Percentiles rank a stretch among this genome's conserved stretches.
phyloP scores from a whole-genome alignment of 1,284 basidiomycete genomes.

The Pterulicium gracile region DNA sequence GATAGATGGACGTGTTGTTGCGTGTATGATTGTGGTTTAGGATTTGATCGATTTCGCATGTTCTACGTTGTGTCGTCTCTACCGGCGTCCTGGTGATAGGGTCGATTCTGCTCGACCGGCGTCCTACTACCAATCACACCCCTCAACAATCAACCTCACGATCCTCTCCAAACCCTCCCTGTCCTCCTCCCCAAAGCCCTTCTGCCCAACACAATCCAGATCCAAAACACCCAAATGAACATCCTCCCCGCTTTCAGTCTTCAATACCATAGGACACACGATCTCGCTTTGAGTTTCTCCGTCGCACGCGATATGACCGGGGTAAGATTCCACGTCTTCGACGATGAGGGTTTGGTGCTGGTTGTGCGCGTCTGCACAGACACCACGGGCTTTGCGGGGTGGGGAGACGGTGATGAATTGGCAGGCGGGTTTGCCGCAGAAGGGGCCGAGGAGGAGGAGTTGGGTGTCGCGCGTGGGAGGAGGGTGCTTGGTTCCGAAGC shows the following conservation, averaged over 20 bases:
- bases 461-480: constrained; percentile 11
- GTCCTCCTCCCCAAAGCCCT: constrained; percentile 71
- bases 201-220: constrained; percentile 67
- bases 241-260: constrained; percentile 19
- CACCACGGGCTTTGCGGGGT: constrained; percentile 52
- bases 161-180: constrained; percentile 62
- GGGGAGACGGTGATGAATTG: constrained; percentile 57
- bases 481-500: constrained; percentile 12
- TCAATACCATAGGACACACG: constrained; percentile 61
- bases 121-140: constrained; percentile 46
- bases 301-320: constrained; percentile 87
- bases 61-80: constrained; percentile 8
- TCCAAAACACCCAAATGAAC: constrained; percentile 69
- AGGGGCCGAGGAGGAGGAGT: constrained; percentile 67
- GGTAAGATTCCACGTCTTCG: constrained; percentile 64
- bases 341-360: constrained; percentile 50
- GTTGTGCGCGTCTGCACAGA: constrained; percentile 73
- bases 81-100: constrained; percentile 8
- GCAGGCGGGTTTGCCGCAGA: constrained; percentile 83
- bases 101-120: background rate
- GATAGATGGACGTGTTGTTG: too few relatives aligned
- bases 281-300: constrained; percentile 81
- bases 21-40: too few relatives aligned
- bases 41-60: too few relatives aligned
- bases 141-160: constrained; percentile 43